Percentiles rank a stretch among this genome's conserved stretches.
Conservation (phyloP, 1,139 yeast species). For the Lodderomyces elongisporus region DNA sequence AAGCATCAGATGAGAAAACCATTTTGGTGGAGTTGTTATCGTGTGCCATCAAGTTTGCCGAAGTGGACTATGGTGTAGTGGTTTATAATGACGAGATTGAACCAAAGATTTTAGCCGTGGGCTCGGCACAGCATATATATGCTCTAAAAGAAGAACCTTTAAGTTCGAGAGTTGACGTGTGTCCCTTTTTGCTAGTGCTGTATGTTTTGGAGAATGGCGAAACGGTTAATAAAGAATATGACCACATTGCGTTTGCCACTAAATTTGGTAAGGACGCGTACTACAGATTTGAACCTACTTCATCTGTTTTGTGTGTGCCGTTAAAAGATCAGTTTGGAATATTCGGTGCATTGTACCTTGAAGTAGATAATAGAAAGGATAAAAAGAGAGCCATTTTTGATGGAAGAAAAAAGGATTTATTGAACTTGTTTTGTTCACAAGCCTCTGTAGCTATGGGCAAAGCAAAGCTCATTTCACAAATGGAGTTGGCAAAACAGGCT, state of each 20-base stretch:
- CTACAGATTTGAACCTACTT: constrained; percentile 30
- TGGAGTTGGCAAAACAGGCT: constrained; percentile 49
- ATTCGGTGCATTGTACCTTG: constrained; percentile 48
- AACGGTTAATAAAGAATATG: constrained; percentile 33
- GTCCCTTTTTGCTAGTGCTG: constrained; percentile 40
- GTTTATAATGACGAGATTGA: constrained; percentile 34
- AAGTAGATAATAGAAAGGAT: constrained; percentile 14
- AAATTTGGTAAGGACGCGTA: constrained; percentile 39
- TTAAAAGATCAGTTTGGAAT: constrained; percentile 40
- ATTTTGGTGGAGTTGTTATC: constrained; percentile 38
- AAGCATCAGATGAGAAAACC: constrained; percentile 36
- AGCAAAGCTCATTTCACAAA: constrained; percentile 43
- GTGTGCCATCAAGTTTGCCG: constrained; percentile 37
- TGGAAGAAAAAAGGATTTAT: constrained; percentile 33
- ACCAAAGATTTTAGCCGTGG: constrained; percentile 40
- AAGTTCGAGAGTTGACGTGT: constrained; percentile 37
- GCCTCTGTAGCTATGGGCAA: constrained; percentile 53
- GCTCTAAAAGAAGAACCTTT: constrained; percentile 34
- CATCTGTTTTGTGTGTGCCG: constrained; percentile 44
- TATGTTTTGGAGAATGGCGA: constrained; percentile 39
- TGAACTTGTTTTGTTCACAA: constrained; percentile 47
- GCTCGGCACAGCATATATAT: constrained; percentile 34
- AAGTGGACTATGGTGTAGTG: constrained; percentile 45
- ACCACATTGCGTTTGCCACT: constrained; percentile 30
- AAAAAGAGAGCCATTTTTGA: constrained; percentile 4